phyloP scores from a whole-genome alignment of 2,329 filamentous ascomycete species.

The Atkinsonella texensis region DNA sequence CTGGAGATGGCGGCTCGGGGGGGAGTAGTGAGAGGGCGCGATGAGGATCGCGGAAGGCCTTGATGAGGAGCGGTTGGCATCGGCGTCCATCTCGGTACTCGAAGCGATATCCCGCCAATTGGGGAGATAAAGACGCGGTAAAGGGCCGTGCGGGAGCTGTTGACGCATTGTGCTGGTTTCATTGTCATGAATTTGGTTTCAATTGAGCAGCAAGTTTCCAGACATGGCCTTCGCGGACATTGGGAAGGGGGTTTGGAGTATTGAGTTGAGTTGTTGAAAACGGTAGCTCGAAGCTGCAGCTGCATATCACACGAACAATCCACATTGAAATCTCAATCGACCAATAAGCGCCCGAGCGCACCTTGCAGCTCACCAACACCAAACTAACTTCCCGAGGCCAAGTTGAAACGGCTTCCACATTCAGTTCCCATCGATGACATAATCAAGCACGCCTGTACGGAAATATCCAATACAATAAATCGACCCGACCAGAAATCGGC shows the following conservation, averaged over 20 bases:
- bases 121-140: constrained; percentile 32
- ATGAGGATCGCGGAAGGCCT: background rate
- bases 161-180: constrained; percentile 26
- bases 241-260: too few species aligned
- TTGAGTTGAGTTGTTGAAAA: background rate
- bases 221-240: too few species aligned
- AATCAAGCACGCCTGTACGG: too few species aligned
- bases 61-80: background rate
- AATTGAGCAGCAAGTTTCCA: too few species aligned
- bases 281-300: background rate
- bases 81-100: background rate
- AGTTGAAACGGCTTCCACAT: background rate
- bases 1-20: background rate
- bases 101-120: background rate
- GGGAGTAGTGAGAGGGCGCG: background rate
- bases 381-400: too few species aligned
- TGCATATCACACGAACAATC: background rate
- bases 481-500: too few species aligned
- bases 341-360: background rate
- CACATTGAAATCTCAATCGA: background rate
- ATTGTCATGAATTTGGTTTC: constrained; percentile 16
- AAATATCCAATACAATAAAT: too few species aligned
- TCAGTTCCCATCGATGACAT: background rate
- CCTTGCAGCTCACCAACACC: too few species aligned
- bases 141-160: constrained; percentile 33